These are phyloP conservation scores for Fistulifera solaris DNA, from an alignment of 108 stramenopile genomes.

Conservation along the genomic window DNA sequence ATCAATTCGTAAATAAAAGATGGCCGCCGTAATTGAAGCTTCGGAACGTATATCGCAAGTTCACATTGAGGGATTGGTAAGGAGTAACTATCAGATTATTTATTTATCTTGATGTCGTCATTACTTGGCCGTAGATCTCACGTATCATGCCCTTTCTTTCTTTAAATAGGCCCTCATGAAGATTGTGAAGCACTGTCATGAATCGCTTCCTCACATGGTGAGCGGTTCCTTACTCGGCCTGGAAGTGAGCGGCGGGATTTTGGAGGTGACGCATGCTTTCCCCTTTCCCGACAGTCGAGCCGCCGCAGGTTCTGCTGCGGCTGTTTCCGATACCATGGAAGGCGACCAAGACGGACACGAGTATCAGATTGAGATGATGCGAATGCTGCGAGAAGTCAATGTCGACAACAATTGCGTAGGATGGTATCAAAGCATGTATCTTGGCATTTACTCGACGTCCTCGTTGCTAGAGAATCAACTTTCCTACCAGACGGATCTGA, in stretches of 20 bases:
- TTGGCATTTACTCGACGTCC: constrained; percentile 89
- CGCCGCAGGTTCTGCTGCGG: constrained; percentile 48
- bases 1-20: constrained; percentile 7
- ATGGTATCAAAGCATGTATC: constrained; percentile 97
- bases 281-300: constrained; percentile 67
- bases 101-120: no score
- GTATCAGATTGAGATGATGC: constrained; percentile 97
- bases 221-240: constrained; percentile 94
- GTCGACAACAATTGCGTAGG: constrained; percentile 98
- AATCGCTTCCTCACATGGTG: constrained; percentile 87
- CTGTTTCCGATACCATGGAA: constrained; percentile 44
- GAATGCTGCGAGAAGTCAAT: constrained; percentile 96
- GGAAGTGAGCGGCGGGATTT: constrained; percentile 51
- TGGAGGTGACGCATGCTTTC: constrained; percentile 93
- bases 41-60: constrained; percentile 58
- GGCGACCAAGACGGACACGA: constrained; percentile 69
- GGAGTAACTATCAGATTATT: constrained; percentile 12
- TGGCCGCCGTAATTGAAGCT: constrained; percentile 68
- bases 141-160: constrained; percentile 2
- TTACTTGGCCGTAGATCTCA: not conserved
- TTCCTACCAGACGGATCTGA: constrained; percentile 89
- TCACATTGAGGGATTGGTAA: constrained; percentile 72
- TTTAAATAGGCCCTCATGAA: constrained; percentile 78
- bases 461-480: constrained; percentile 88
- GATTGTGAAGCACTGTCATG: constrained; percentile 98